Percentiles rank a stretch among this genome's conserved stretches.
Conservation (phyloP, 2,329 filamentous ascomycete genomes). For the Fusarium heterosporum region DNA sequence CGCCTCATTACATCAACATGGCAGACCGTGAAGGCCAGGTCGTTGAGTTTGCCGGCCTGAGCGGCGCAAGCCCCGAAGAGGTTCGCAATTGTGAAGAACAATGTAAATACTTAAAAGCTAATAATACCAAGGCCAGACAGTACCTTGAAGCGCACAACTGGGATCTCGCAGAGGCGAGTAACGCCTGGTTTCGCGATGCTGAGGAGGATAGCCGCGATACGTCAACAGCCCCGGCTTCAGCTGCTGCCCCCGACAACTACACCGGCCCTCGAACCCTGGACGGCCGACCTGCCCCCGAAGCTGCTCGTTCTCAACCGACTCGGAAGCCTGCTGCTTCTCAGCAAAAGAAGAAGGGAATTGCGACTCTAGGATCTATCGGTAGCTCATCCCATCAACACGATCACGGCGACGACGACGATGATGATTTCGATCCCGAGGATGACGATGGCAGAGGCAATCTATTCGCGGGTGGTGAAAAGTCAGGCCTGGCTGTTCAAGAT, state of each 20-base stretch:
- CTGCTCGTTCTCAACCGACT: slow-evolving; percentile 48
- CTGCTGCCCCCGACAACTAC: slow-evolving; percentile 56
- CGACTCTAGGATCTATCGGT: slow-evolving; percentile 69
- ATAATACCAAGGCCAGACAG: slow-evolving; percentile 67
- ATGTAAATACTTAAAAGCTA: not conserved
- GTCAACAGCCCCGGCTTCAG: slow-evolving; percentile 58
- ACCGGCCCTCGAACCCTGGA: slow-evolving; percentile 73
- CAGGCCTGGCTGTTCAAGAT: slow-evolving; percentile 75
- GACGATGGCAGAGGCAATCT: slow-evolving; percentile 73
- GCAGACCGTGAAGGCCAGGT: slow-evolving; percentile 48
- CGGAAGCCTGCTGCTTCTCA: slow-evolving; percentile 54
- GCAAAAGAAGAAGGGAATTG: slow-evolving; percentile 70
- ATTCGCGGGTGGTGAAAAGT: slow-evolving; percentile 89
- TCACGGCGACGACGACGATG: slow-evolving; percentile 70
- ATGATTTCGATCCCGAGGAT: slow-evolving; percentile 67
- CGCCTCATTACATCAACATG: slow-evolving; percentile 46
- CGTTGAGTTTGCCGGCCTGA: slow-evolving; percentile 47
- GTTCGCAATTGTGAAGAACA: slow-evolving; percentile 21
- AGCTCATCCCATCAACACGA: slow-evolving; percentile 62
- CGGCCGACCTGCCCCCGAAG: slow-evolving; percentile 66
- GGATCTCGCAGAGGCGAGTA: slow-evolving; percentile 72
- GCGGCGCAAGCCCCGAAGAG: slow-evolving; percentile 45
- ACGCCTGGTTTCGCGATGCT: slow-evolving; percentile 67
- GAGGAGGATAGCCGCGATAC: slow-evolving; percentile 62
- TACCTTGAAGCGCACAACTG: slow-evolving; percentile 75